Conservation (phyloP, 345 rosid species). For the Hibiscus mutabilis region DNA sequence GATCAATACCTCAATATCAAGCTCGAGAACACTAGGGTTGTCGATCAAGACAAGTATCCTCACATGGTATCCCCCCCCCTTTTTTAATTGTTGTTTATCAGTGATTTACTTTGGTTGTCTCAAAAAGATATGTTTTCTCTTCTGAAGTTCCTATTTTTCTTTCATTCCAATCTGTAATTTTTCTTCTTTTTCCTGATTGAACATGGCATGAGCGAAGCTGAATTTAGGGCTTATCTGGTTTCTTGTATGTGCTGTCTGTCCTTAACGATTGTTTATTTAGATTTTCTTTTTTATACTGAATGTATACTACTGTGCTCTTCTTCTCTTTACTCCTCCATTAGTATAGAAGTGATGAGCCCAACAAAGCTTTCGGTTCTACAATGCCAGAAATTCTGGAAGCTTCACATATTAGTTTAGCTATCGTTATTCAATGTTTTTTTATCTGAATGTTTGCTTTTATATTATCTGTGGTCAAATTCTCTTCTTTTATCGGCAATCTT, state of each 20-base stretch:
- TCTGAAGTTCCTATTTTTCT: too few relatives aligned
- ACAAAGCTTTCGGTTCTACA: too few relatives aligned
- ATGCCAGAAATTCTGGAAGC: too few relatives aligned
- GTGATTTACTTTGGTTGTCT: too few relatives aligned
- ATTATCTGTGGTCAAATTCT: background rate
- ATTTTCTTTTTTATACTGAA: background rate
- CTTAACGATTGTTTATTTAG: background rate
- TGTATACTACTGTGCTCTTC: background rate
- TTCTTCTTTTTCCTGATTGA: too few relatives aligned
- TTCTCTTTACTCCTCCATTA: too few relatives aligned
- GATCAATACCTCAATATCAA: conserved; percentile 99
- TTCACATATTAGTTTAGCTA: too few relatives aligned
- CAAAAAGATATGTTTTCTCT: background rate
- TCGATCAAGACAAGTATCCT: conserved; percentile 98
- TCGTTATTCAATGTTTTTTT: too few relatives aligned
- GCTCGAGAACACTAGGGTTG: conserved; percentile 98
- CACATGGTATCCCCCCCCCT: conserved; percentile 65
- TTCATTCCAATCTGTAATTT: too few relatives aligned
- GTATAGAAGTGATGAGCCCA: too few relatives aligned
- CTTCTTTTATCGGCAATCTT: background rate
- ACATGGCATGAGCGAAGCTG: background rate
- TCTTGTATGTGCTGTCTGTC: background rate
- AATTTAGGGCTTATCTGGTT: background rate
- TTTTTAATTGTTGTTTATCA: too few relatives aligned
- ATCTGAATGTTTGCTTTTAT: too few relatives aligned